phyloP scores from a whole-genome alignment of 1,139 yeast species.

The Saccharomyces pastorianus region DNA sequence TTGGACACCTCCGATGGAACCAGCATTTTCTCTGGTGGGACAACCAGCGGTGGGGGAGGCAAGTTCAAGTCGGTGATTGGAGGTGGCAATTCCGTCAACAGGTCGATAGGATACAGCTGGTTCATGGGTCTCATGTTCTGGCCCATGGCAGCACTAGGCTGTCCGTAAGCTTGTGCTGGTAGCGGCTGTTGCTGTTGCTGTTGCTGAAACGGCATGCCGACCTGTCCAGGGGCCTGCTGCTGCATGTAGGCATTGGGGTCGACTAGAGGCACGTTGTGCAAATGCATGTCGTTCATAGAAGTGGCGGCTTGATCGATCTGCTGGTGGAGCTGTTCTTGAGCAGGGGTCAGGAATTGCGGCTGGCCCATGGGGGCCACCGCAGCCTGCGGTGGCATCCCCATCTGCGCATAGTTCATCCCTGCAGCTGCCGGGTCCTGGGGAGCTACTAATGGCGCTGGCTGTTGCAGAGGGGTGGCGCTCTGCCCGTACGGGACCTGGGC shows the following conservation, averaged over 20 bases:
- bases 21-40: slow-evolving; percentile 50
- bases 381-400: slow-evolving; percentile 4
- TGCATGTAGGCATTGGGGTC: slow-evolving; percentile 15
- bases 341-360: slow-evolving; percentile 22
- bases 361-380: slow-evolving; percentile 7
- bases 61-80: slow-evolving; percentile 74
- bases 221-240: slow-evolving; percentile 7
- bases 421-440: not conserved
- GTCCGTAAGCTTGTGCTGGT: not conserved
- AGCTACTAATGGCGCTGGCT: not conserved
- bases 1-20: slow-evolving; percentile 57
- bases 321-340: slow-evolving; percentile 26
- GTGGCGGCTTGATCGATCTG: slow-evolving; percentile 27
- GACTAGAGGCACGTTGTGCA: slow-evolving; percentile 27
- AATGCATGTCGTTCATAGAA: slow-evolving; percentile 24
- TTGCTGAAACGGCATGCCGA: slow-evolving; percentile 9
- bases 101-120: slow-evolving; percentile 79
- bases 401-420: slow-evolving; percentile 8
- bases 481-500: slow-evolving; percentile 28
- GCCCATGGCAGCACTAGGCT: slow-evolving; percentile 2
- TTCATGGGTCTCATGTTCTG: slow-evolving; percentile 49
- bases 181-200: slow-evolving; percentile 4
- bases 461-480: slow-evolving; percentile 8
- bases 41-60: slow-evolving; percentile 89
- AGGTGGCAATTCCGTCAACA: slow-evolving; percentile 76